Conservation (phyloP, 208 protist species). For the Zelonia costaricensis region DNA sequence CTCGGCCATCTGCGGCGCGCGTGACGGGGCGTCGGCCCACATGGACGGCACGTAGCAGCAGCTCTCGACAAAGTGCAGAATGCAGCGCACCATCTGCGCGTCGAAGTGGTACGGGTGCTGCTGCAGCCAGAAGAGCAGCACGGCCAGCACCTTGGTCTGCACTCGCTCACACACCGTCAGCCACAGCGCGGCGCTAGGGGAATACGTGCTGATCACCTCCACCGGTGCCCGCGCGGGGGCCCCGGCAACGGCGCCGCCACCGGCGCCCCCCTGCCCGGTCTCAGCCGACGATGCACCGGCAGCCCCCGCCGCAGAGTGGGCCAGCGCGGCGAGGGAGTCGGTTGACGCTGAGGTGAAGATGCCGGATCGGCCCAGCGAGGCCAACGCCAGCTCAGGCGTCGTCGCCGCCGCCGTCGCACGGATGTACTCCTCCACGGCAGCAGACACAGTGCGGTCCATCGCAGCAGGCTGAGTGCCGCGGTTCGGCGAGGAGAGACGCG, state of each 20-base stretch:
- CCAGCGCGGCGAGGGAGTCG: slow-evolving; percentile 12
- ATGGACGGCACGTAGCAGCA: slow-evolving; percentile 32
- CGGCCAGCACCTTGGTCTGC: slow-evolving; percentile 51
- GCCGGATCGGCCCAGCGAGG: slow-evolving; percentile 11
- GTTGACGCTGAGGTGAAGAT: background rate
- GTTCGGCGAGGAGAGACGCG: background rate
- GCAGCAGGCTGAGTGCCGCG: background rate
- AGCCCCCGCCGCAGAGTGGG: slow-evolving; percentile 5
- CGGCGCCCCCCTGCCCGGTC: background rate
- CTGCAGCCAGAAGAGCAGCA: slow-evolving; percentile 58
- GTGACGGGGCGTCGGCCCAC: slow-evolving; percentile 51
- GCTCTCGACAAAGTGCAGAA: slow-evolving; percentile 55
- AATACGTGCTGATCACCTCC: slow-evolving; percentile 40
- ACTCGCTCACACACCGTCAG: slow-evolving; percentile 42
- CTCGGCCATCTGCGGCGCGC: slow-evolving; percentile 49
- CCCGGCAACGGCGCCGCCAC: slow-evolving; percentile 1
- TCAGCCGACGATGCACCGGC: too few relatives aligned
- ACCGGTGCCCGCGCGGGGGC: background rate
- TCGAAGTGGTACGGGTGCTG: slow-evolving; percentile 61
- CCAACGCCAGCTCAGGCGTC: slow-evolving; percentile 4
- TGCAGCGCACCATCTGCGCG: slow-evolving; percentile 39
- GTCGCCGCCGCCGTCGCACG: slow-evolving; percentile 9
- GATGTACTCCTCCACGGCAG: slow-evolving; percentile 24
- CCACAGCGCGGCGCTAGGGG: slow-evolving; percentile 50
- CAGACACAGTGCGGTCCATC: background rate